phyloP scores from a whole-genome alignment of 371 early-diverging fungal species.

The Globomyces sp. region DNA sequence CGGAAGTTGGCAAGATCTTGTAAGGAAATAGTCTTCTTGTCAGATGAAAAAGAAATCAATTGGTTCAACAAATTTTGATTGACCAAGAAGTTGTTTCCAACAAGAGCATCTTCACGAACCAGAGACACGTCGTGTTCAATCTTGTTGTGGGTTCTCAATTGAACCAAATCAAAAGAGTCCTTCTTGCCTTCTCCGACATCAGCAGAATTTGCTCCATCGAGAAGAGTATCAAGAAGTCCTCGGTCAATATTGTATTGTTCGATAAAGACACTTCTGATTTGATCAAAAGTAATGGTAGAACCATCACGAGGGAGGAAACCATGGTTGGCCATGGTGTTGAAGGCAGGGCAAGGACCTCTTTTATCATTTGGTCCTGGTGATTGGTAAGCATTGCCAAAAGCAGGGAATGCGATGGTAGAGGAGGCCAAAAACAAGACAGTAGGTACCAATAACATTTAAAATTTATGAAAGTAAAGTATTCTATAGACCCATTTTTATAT shows the following conservation, averaged over 20 bases:
- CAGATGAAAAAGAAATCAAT: conserved; percentile 21
- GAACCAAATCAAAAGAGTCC: conserved; percentile 28
- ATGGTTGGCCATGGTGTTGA: conserved; percentile 40
- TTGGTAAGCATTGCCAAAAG: background rate
- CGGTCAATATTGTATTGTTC: background rate
- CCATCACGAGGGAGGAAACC: conserved; percentile 39
- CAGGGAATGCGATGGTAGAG: conserved; percentile 1
- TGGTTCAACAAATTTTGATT: conserved; percentile 21
- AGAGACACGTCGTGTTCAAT: conserved; percentile 40
- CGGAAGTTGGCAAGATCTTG: conserved; percentile 29
- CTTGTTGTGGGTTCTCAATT: conserved; percentile 2
- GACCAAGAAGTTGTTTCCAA: conserved; percentile 27
- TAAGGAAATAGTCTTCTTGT: conserved; percentile 21
- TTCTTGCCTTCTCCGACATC: conserved; percentile 7
- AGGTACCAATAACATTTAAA: no score
- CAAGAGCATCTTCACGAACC: conserved; percentile 21
- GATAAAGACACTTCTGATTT: conserved; percentile 4
- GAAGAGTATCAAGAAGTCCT: background rate
- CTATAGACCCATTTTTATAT: no score
- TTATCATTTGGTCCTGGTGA: conserved; percentile 1
- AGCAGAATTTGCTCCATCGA: conserved; percentile 9
- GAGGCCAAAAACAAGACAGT: background rate
- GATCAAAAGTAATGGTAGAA: conserved; percentile 5
- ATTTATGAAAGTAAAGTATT: no score
- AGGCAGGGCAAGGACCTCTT: conserved; percentile 30